These are phyloP conservation scores for Vicia sativa DNA, from an alignment of 306 rosid genomes.

Conservation along the genomic window DNA sequence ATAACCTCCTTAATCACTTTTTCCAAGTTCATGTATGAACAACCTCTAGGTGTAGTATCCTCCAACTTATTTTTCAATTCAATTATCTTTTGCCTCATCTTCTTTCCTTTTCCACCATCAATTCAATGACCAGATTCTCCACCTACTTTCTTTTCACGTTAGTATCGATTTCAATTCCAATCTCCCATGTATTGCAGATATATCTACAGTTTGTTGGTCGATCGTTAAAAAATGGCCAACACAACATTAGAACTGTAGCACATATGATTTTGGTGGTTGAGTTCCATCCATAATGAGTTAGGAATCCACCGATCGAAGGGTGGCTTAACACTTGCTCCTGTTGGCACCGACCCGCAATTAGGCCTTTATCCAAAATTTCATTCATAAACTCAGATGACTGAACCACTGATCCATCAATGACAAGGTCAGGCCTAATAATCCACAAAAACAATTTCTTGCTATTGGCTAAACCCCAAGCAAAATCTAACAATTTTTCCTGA, in stretches of 20 bases:
- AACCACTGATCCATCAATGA: conserved; percentile 3
- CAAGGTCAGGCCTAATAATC: conserved; percentile 30
- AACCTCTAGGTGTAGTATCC: conserved; percentile 33
- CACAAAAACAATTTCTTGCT: conserved; percentile 12
- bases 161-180: conserved; percentile 38
- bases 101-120: conserved; percentile 45
- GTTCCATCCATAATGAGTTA: conserved; percentile 50
- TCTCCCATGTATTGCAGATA: conserved; percentile 36
- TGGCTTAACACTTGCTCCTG: conserved; percentile 45
- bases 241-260: conserved; percentile 41
- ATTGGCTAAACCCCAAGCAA: conserved; percentile 28
- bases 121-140: conserved; percentile 40
- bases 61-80: conserved; percentile 34
- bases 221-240: conserved; percentile 43
- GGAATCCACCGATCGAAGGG: conserved; percentile 30
- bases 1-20: conserved; percentile 36
- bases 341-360: conserved; percentile 31
- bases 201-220: conserved; percentile 32
- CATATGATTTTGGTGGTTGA: conserved; percentile 37
- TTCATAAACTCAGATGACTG: conserved; percentile 4
- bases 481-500: background rate
- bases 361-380: conserved; percentile 9
- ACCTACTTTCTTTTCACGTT: conserved; percentile 41
- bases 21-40: conserved; percentile 26
- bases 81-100: conserved; percentile 32